Evolutionary conservation across 345 rosid species (phyloP), one percentile per base, ranked within the genome.

Genomic region (Acer yangbiense): DNA sequence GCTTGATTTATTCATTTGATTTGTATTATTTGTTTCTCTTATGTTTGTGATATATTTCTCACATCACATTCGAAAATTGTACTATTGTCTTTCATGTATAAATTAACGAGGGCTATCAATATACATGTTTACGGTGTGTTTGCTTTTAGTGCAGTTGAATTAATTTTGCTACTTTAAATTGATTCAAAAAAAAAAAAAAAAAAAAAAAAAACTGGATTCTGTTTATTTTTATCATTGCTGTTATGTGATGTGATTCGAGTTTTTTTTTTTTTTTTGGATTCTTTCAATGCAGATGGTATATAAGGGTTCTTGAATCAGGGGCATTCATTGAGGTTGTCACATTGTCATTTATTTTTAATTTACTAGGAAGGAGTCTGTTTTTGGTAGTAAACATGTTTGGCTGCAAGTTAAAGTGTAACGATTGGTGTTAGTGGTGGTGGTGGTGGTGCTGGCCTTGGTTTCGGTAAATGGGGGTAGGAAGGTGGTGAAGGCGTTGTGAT

Each of bases 1-100:
- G 79, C 72, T 71, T 75, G 76, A 69, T 52, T 65, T 76, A 6
- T 76, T 20, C 64, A 68, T 76, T 82, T 76, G 79, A 68, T 80
- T 83, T 77, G 76, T 78, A 29, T 29, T 29, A 29, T 25, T 27
- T 46, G 66, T 41, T 46, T 44, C 7, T 44, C 44, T 41, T 75
- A 35, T 74, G 63, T 77, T 74, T 62, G 70, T 54, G 52, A 48
- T 65, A 54, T 64, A 52, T 67, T 73, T 46, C 62, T 66, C 50
- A 27, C 66, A 54, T 66, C 50, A 27, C 66, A 54, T 46, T 61
- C 68, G 65, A 20, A 71, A 76, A 71, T 73, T 57, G 9, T 50
- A 62, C n/a, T 50, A 27, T 55, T 67, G 32, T 77, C 66, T 60
- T 63, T 60, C 44, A 23, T 69, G 27, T 77, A 73, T 66, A 65